Base-by-base conservation (phyloP, 176 grass and related monocot species). In the Elaeis guineensis region DNA sequence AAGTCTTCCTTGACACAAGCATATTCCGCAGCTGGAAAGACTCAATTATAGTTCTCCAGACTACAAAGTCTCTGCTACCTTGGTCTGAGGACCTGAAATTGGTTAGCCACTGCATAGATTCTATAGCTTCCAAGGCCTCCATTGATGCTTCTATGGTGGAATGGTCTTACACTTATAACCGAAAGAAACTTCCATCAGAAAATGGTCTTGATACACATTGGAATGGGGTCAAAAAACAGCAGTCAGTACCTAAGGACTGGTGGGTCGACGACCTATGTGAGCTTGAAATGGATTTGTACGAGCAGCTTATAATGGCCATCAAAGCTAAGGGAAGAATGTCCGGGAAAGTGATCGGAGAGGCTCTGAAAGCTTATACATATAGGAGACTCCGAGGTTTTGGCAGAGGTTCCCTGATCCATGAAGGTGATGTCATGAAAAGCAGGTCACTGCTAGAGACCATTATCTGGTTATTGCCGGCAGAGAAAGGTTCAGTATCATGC, bases 11-110 rank as follows among this genome's bases (percentile, higher is more conserved):
- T 50, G 78, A 69, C 48, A 85, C 80, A 48, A 83, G 93, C 63
- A 84, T 98, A 75, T 89, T 92, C 11, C 73, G 76, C 17, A 85
- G 84, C 61, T 98, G 93, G 93, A 98, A 98, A 76, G 93, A 98
- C 30, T 89, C 84, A 4, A 92, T 98, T 28, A 98, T 98, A 55
- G 79, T 80, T 53, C 93, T 98, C 72, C 87, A 89, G 61, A 98
- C 93, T 50, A 83, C 85, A 75, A 98, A 78, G 72, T 78, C 77
- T 75, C 78, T 89, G 55, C 75, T 91, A 76, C 87, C 87, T 62
- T 98, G 84, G 79, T 82, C 80, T 66, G 93, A 98, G 63, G 84
- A 98, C 65, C 79, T 98, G 60, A 89, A 89, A 55, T 72, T 98
- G 84, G 88, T 89, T 52, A 82, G 55, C 61, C 75, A 82, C 54